phyloP scores from a whole-genome alignment of 352 stramenopile species.

The Pythium apleroticum region DNA sequence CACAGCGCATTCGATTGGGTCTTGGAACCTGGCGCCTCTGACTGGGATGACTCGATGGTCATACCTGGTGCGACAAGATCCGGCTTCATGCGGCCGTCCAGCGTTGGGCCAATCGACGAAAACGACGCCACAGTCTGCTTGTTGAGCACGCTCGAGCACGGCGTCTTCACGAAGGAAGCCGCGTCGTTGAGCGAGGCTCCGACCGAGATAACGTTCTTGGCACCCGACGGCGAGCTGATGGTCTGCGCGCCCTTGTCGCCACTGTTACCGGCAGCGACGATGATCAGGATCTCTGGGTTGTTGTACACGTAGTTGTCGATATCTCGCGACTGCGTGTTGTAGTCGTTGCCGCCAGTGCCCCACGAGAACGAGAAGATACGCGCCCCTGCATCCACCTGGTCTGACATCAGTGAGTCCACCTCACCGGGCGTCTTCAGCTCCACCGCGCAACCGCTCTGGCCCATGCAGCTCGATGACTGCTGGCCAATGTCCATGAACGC shows the following conservation, averaged over 20 bases:
- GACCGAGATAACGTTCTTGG: conserved; percentile 87
- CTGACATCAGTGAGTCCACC: conserved; percentile 50
- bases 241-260: conserved; percentile 56
- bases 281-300: conserved; percentile 73
- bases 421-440: conserved; percentile 49
- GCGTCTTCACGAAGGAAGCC: conserved; percentile 46
- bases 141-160: conserved; percentile 54
- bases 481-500: conserved; percentile 90
- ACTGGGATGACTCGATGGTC: conserved; percentile 65
- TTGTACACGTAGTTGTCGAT: conserved; percentile 77
- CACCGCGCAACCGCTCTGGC: conserved; percentile 39
- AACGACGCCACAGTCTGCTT: conserved; percentile 70
- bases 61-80: conserved; percentile 78
- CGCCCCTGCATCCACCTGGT: conserved; percentile 50
- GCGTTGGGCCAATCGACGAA: conserved; percentile 63
- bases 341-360: conserved; percentile 60
- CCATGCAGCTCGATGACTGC: conserved; percentile 38
- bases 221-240: conserved; percentile 65
- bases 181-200: conserved; percentile 65
- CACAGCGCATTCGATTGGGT: conserved; percentile 42
- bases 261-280: conserved; percentile 84
- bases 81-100: conserved; percentile 74
- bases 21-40: conserved; percentile 43
- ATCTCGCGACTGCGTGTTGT: conserved; percentile 55
- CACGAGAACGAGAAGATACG: conserved; percentile 75